These are phyloP conservation scores for Xylaria hypoxylon DNA, from an alignment of 2,329 filamentous ascomycete genomes.

Conservation along the genomic window DNA sequence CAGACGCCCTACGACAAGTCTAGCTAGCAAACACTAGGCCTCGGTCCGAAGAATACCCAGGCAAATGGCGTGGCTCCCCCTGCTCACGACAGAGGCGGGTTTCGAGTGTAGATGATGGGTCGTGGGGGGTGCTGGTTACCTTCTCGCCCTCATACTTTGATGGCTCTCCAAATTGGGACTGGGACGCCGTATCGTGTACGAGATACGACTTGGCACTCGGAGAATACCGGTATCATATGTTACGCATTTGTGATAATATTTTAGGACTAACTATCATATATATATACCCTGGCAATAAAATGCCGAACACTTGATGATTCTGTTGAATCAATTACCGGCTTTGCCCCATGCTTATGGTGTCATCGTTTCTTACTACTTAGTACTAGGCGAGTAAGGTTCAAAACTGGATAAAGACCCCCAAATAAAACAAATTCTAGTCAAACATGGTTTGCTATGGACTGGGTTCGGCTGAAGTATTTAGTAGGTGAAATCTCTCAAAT, in stretches of 20 bases:
- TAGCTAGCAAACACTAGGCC: constrained; percentile 23
- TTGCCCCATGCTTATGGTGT: constrained; percentile 1
- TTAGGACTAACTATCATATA: constrained; percentile 21
- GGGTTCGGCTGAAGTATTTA: not conserved
- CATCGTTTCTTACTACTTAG: constrained; percentile 4
- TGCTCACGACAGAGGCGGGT: constrained; percentile 8
- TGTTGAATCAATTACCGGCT: not conserved
- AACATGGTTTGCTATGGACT: constrained; percentile 1
- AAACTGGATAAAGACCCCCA: not conserved
- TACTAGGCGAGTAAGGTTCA: too few species aligned
- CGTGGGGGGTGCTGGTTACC: constrained; percentile 27
- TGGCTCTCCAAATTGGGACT: constrained; percentile 10
- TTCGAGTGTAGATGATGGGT: constrained; percentile 19
- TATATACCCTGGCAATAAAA: constrained; percentile 20
- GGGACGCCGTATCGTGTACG: not conserved
- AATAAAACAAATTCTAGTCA: constrained; percentile 7
- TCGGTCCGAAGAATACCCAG: constrained; percentile 28
- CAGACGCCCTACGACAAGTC: constrained; percentile 15
- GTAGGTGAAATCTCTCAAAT: constrained; percentile 7
- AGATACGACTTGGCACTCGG: constrained; percentile 26
- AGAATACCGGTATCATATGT: constrained; percentile 24
- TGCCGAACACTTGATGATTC: constrained; percentile 17
- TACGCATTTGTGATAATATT: constrained; percentile 31
- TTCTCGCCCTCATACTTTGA: constrained; percentile 13
- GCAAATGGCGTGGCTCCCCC: constrained; percentile 22